Evolutionary conservation across 2,329 filamentous ascomycete species (phyloP).

Genomic region (Hymenoscyphus infarciens): DNA sequence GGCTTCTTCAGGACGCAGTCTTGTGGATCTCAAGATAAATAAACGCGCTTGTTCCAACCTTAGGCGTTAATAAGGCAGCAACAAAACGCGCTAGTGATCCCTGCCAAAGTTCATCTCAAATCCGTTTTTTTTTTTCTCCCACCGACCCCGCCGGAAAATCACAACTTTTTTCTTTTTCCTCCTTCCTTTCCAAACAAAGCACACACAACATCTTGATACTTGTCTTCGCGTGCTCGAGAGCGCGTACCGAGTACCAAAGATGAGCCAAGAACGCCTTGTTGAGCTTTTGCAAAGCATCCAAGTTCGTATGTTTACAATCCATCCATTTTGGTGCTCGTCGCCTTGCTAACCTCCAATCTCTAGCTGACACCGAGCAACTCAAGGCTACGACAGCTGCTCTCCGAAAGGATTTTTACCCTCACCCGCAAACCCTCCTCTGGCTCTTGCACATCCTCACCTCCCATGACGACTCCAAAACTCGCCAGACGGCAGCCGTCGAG

Average conservation of each 20-base stretch:
- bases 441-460: conserved; percentile 86
- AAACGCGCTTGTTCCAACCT: background rate
- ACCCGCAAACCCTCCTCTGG: conserved; percentile 77
- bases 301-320: conserved; percentile 62
- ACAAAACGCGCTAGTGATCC: background rate
- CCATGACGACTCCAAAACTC: conserved; percentile 57
- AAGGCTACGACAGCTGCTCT: conserved; percentile 87
- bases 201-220: background rate
- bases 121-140: conserved; percentile 3
- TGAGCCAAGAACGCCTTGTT: conserved; percentile 82
- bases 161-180: background rate
- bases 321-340: conserved; percentile 15
- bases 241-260: conserved; percentile 38
- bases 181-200: background rate
- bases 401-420: conserved; percentile 89
- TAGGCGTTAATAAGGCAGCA: background rate
- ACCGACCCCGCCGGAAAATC: background rate
- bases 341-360: conserved; percentile 26
- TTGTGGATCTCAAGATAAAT: too few species aligned
- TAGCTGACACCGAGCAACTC: conserved; percentile 84
- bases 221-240: conserved; percentile 2
- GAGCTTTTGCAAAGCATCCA: conserved; percentile 83
- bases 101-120: background rate
- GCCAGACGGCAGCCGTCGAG: conserved; percentile 90
- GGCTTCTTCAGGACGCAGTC: background rate